Evolutionary conservation across 148 eudicot species (phyloP).

Genomic region (Chenopodium quinoa): DNA sequence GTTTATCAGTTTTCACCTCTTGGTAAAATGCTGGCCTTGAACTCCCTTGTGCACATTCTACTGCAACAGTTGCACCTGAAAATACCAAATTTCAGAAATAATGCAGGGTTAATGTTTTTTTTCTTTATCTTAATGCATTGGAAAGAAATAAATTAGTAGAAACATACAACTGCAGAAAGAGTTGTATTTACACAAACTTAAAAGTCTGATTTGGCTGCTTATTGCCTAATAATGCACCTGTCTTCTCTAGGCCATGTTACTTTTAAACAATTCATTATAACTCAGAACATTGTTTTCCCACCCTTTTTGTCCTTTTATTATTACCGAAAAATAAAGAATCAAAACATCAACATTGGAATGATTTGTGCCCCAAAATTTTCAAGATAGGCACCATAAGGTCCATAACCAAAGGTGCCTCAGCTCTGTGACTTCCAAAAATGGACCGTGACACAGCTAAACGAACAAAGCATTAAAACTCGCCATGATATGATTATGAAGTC

Average conservation of each 20-base stretch:
- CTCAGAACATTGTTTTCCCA: neutral
- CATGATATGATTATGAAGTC: neutral
- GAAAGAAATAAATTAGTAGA: neutral
- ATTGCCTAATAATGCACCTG: neutral
- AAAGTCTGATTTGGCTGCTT: neutral
- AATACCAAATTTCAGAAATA: neutral
- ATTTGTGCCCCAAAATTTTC: neutral
- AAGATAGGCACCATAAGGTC: too few relatives aligned
- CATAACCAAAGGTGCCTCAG: neutral
- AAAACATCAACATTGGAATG: neutral
- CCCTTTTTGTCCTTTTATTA: neutral
- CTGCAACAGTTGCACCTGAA: constrained; percentile 78
- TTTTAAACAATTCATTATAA: neutral
- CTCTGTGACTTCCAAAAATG: neutral
- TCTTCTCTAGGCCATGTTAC: neutral
- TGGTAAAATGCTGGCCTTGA: constrained; percentile 37
- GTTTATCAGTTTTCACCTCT: constrained; percentile 55
- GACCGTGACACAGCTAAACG: neutral
- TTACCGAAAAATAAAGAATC: neutral
- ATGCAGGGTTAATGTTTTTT: neutral
- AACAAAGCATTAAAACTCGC: neutral
- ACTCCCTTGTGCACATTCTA: constrained; percentile 48
- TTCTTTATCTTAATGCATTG: neutral
- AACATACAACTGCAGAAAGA: neutral
- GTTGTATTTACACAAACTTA: neutral